Evolutionary conservation across 176 grass and related monocot species (phyloP).

Genomic region (Carex cristatella): DNA sequence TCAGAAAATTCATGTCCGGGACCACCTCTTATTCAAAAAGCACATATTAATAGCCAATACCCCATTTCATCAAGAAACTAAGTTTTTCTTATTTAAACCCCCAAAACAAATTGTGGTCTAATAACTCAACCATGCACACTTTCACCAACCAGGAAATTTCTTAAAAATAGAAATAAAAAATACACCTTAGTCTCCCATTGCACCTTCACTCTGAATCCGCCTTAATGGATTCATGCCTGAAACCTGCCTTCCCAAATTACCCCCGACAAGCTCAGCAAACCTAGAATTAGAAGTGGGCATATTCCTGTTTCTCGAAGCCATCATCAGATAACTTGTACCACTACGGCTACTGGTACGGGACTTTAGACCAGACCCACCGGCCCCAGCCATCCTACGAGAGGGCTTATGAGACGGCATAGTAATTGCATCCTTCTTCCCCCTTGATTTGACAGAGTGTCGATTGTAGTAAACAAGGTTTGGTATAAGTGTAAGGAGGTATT

Average conservation of each 20-base stretch:
- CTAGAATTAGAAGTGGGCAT: not conserved
- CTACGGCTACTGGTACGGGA: not conserved
- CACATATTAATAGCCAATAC: not conserved
- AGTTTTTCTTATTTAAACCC: constrained; percentile 6
- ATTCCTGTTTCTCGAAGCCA: constrained; percentile 7
- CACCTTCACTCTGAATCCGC: constrained; percentile 10
- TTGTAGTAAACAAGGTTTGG: constrained; percentile 73
- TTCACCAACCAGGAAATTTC: not conserved
- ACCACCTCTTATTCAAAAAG: constrained; percentile 5
- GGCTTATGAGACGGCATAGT: not conserved
- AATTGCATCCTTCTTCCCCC: constrained; percentile 58
- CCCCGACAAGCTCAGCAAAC: not conserved
- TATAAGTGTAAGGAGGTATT: constrained; percentile 58
- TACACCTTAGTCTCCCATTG: not conserved
- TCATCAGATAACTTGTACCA: not conserved
- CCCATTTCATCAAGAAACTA: not conserved
- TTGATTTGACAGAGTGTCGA: constrained; percentile 56
- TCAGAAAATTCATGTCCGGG: not conserved
- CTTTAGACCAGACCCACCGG: not conserved
- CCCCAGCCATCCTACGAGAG: not conserved
- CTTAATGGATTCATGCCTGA: constrained; percentile 5
- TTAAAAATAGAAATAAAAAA: not conserved
- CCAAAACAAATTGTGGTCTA: not conserved
- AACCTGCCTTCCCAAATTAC: not conserved
- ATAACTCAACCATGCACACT: not conserved